These are phyloP conservation scores for Barnettozyma sp. DNA, from an alignment of 805 yeast genomes.

Conservation along the genomic window DNA sequence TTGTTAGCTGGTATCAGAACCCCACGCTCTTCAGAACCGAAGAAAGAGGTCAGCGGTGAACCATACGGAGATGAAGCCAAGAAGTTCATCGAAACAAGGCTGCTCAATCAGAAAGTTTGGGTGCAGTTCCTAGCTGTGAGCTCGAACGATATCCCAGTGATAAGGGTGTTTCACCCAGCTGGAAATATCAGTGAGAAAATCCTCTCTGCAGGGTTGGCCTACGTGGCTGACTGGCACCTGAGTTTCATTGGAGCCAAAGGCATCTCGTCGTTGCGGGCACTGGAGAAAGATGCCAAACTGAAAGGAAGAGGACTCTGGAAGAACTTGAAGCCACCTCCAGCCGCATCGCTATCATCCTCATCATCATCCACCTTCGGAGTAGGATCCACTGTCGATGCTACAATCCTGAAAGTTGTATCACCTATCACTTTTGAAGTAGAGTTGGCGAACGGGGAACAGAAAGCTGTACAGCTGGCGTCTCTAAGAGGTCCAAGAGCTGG, in stretches of 20 bases:
- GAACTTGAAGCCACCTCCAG: no score
- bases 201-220: constrained; percentile 64
- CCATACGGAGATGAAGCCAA: constrained; percentile 65
- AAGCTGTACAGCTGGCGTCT: constrained; percentile 70
- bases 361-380: constrained; percentile 25
- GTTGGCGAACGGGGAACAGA: constrained; percentile 36
- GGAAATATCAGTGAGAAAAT: constrained; percentile 69
- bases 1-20: constrained; percentile 67
- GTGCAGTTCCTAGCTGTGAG: constrained; percentile 54
- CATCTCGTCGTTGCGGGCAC: constrained; percentile 56
- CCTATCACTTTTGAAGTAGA: constrained; percentile 62
- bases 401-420: constrained; percentile 53
- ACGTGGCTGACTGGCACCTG: constrained; percentile 78
- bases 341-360: no score
- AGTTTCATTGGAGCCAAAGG: constrained; percentile 53
- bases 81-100: constrained; percentile 52
- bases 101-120: constrained; percentile 54
- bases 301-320: constrained; percentile 55
- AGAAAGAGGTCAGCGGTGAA: constrained; percentile 35
- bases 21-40: constrained; percentile 55
- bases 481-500: constrained; percentile 70
- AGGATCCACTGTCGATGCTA: constrained; percentile 47
- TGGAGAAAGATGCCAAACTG: constrained; percentile 55
- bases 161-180: constrained; percentile 58
- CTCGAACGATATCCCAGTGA: constrained; percentile 55